phyloP scores from a whole-genome alignment of 257 asterid species.

The Paraleonurus japonicus region DNA sequence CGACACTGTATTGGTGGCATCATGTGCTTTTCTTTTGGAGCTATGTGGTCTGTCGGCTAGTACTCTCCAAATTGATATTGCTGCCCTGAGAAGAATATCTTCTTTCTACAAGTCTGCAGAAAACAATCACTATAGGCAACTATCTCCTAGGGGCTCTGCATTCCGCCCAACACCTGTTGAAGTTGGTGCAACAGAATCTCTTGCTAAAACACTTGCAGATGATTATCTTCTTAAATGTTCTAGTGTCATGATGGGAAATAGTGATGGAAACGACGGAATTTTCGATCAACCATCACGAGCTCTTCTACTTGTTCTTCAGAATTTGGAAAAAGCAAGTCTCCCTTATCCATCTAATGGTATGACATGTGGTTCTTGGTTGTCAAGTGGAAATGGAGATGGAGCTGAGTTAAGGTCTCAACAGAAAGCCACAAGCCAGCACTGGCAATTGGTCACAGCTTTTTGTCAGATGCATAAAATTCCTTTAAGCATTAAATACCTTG shows the following conservation, averaged over 20 bases:
- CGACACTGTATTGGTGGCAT: constrained; percentile 86
- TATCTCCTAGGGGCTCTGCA: constrained; percentile 54
- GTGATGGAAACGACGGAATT: constrained; percentile 32
- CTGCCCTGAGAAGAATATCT: constrained; percentile 92
- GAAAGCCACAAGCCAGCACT: constrained; percentile 81
- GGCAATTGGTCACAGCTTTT: constrained; percentile 87
- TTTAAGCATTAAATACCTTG: constrained; percentile 88
- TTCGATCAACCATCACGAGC: constrained; percentile 67
- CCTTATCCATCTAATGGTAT: constrained; percentile 59
- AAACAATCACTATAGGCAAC: constrained; percentile 44
- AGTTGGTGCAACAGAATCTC: constrained; percentile 71
- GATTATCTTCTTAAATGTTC: constrained; percentile 73
- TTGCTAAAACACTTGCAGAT: constrained; percentile 91
- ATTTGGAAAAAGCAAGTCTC: constrained; percentile 89
- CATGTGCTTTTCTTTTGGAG: constrained; percentile 89
- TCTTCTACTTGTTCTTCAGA: constrained; percentile 82
- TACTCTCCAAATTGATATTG: constrained; percentile 71
- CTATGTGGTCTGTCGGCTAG: constrained; percentile 79
- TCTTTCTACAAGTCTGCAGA: constrained; percentile 73
- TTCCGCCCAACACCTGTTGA: constrained; percentile 55
- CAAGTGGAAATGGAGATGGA: constrained; percentile 82
- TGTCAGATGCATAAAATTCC: constrained; percentile 90
- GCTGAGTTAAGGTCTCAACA: constrained; percentile 84
- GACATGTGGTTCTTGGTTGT: constrained; percentile 93
- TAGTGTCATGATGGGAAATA: constrained; percentile 42